phyloP scores from a whole-genome alignment of 2,329 filamentous ascomycete species.

The Beauveria varroae region DNA sequence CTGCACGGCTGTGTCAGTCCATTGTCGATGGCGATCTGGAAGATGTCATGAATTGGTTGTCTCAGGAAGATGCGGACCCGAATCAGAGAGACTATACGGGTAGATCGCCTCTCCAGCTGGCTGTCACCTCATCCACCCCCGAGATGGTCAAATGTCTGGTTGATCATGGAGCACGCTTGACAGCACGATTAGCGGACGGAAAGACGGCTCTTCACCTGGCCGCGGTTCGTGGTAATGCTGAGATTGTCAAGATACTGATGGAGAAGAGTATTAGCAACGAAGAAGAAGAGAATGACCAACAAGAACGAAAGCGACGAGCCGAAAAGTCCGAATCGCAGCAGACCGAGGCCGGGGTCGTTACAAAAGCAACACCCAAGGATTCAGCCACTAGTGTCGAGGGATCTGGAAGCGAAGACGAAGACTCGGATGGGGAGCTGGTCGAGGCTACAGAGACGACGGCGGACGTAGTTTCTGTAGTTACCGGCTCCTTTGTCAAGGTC shows the following conservation, averaged over 20 bases:
- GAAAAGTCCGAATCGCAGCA: slow-evolving; percentile 19
- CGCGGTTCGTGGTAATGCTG: slow-evolving; percentile 57
- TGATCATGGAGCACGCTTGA: slow-evolving; percentile 62
- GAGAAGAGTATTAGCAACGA: slow-evolving; percentile 69
- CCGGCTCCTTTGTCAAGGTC: slow-evolving; percentile 70
- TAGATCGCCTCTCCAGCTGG: slow-evolving; percentile 70
- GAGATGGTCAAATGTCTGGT: slow-evolving; percentile 66
- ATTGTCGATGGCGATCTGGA: slow-evolving; percentile 69
- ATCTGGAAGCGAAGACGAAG: slow-evolving; percentile 27
- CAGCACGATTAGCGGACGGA: slow-evolving; percentile 70
- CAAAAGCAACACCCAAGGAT: slow-evolving; percentile 9
- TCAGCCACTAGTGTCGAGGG: slow-evolving; percentile 21
- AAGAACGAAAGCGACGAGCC: slow-evolving; percentile 39
- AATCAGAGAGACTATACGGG: slow-evolving; percentile 74
- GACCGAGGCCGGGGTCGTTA: slow-evolving; percentile 15
- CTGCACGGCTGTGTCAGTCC: slow-evolving; percentile 67
- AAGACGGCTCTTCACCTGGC: slow-evolving; percentile 78
- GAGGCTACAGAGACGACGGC: slow-evolving; percentile 41
- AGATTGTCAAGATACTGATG: slow-evolving; percentile 66
- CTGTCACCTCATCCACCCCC: slow-evolving; percentile 58
- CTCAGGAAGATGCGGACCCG: slow-evolving; percentile 59
- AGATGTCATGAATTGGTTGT: slow-evolving; percentile 61
- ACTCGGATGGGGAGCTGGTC: slow-evolving; percentile 35
- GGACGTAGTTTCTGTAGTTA: slow-evolving; percentile 46
- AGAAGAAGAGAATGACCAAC: slow-evolving; percentile 54